Evolutionary conservation across 768 basidiomycete species (phyloP), one percentile per base, ranked within the genome.

Genomic region (Naganishia friedmannii): DNA sequence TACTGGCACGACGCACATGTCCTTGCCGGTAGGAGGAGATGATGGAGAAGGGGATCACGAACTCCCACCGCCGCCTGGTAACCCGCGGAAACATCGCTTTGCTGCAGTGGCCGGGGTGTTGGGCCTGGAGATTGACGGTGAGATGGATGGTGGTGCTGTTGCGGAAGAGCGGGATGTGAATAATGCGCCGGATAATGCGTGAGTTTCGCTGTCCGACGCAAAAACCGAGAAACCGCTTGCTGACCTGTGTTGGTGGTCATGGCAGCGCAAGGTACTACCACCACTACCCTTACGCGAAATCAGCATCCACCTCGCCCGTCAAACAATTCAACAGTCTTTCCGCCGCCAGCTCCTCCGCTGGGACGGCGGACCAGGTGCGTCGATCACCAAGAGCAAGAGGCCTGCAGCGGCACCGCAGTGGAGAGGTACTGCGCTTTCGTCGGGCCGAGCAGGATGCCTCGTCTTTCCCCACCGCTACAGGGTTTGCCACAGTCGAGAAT

Each of bases 261-360:
- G 15, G 39, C n/a, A 80, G 79, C 66, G 79, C 79, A 13, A 73
- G 79, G 23, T 80, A 75, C 69, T 80, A 78, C 55, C 77, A 80
- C 48, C 77, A 75, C 34, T 48, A 80, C 48, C 77, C 77, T 17
- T 72, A 73, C 37, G 75, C 75, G 12, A 53, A 76, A 34, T 80
- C 79, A 0, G 75, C 75, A 21, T 56, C 74, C 21, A 68, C 67
- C 17, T 80, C 74, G 7, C 74, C 70, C 53, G 37, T 34, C 17
- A 67, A 53, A 48, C 55, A 29, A 28, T 29, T 58, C 45, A 53
- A 65, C 60, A 66, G 48, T 9, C 37, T 63, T 58, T 23, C 57
- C 31, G 6, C 28, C 19, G 5, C 57, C 12, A 46, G 13, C 13
- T 51, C 48, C n/a, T 37, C 34, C 34, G 4, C 34, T 12, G 6